Percentiles rank a stretch among this genome's conserved stretches.
Evolutionary conservation across 2,329 filamentous ascomycete species (phyloP).

Genomic region (Podosphaera fusca): DNA sequence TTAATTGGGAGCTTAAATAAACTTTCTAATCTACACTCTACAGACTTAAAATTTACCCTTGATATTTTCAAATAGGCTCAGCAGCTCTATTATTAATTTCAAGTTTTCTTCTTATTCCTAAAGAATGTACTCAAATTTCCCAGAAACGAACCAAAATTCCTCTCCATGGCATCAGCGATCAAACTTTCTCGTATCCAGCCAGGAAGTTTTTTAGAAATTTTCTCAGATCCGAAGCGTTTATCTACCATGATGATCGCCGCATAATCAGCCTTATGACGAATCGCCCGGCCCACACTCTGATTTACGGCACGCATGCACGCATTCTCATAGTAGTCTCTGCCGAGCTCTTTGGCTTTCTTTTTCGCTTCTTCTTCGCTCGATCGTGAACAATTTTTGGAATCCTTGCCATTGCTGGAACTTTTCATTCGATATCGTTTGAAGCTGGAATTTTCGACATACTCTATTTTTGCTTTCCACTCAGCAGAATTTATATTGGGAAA

Average conservation of each 20-base stretch:
- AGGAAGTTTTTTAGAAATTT: slow-evolving; percentile 30
- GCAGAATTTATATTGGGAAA: slow-evolving; percentile 78
- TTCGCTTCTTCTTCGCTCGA: slow-evolving; percentile 18
- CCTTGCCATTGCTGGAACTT: background rate
- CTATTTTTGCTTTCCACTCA: slow-evolving; percentile 81
- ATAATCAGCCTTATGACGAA: slow-evolving; percentile 72
- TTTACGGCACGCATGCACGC: slow-evolving; percentile 93
- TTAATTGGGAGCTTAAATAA: no score
- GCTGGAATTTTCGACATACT: slow-evolving; percentile 51
- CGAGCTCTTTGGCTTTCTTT: slow-evolving; percentile 26
- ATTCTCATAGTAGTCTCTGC: slow-evolving; percentile 75
- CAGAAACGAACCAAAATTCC: slow-evolving; percentile 1
- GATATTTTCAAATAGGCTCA: no score
- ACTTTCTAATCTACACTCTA: no score
- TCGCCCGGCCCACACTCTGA: slow-evolving; percentile 82
- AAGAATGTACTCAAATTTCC: background rate
- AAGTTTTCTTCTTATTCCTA: background rate
- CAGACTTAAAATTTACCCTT: no score
- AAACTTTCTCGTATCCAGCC: slow-evolving; percentile 12
- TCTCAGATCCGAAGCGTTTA: slow-evolving; percentile 47
- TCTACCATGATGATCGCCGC: slow-evolving; percentile 77
- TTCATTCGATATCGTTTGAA: slow-evolving; percentile 17
- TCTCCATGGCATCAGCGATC: slow-evolving; percentile 24
- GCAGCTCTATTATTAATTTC: slow-evolving; percentile 6
- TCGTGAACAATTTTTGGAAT: slow-evolving; percentile 3